Evolutionary conservation across 345 rosid species (phyloP).

Genomic region (Lepidium aucheri): DNA sequence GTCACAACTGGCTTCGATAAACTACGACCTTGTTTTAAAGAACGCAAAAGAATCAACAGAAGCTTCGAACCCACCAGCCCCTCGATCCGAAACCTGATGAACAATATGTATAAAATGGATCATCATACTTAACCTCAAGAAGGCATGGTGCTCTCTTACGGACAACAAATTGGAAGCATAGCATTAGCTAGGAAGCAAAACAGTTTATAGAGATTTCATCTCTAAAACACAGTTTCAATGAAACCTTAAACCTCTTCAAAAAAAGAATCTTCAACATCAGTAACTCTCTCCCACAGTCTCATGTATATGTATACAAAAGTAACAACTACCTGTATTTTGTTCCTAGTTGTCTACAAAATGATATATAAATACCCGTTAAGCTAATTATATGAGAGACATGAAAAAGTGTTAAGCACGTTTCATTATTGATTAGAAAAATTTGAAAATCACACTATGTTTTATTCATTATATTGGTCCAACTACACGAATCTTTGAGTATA

Average conservation of each 20-base stretch:
- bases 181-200: constrained; percentile 24
- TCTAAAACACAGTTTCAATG: background rate
- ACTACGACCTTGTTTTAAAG: constrained; percentile 68
- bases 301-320: background rate
- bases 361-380: background rate
- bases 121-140: constrained; percentile 2
- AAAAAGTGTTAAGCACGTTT: background rate
- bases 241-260: background rate
- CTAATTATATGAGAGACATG: background rate
- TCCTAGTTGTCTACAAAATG: background rate
- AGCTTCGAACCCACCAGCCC: constrained; percentile 37
- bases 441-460: no score
- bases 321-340: background rate
- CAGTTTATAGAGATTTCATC: background rate
- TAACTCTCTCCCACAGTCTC: background rate
- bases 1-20: constrained; percentile 86
- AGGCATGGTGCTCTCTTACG: no score
- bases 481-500: background rate
- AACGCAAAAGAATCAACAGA: constrained; percentile 46
- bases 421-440: background rate
- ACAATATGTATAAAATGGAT: background rate
- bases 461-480: constrained; percentile 1
- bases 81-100: constrained; percentile 8
- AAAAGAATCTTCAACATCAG: background rate
- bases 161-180: constrained; percentile 14